These are phyloP conservation scores for Gracilariopsis chorda DNA, from an alignment of 23 red algal species.

Conservation along the genomic window DNA sequence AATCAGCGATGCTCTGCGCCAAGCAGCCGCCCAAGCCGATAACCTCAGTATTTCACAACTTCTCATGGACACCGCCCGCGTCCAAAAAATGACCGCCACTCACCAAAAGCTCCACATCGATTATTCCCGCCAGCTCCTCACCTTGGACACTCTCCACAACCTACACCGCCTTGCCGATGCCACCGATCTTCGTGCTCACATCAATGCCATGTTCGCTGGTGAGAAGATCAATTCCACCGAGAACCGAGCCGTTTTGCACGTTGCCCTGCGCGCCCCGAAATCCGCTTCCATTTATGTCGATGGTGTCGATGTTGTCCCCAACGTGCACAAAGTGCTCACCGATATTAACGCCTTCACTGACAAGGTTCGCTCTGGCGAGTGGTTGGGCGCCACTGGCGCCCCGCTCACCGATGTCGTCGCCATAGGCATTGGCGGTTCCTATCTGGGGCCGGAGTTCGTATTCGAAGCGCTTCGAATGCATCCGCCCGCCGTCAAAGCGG, in stretches of 20 bases:
- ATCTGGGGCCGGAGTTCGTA: conserved; percentile 97
- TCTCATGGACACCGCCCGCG: conserved; percentile 48
- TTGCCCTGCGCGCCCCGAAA: conserved; percentile 88
- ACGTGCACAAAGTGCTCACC: conserved; percentile 79
- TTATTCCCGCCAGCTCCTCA: conserved; percentile 87
- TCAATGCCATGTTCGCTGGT: conserved; percentile 82
- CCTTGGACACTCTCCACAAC: conserved; percentile 25
- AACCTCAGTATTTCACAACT: conserved; percentile 38
- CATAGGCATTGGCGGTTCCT: conserved; percentile 95
- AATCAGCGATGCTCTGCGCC: conserved; percentile 3
- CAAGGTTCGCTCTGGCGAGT: conserved; percentile 73
- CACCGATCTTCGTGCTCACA: conserved; percentile 28
- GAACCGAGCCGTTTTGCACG: conserved; percentile 88
- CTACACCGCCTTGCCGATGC: conserved; percentile 62
- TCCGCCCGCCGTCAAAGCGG: conserved; percentile 46
- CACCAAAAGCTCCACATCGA: conserved; percentile 73
- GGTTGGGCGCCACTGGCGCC: conserved; percentile 83
- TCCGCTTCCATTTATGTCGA: conserved; percentile 37
- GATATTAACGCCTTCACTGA: conserved; percentile 61
- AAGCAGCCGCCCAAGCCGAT: conserved; percentile 13
- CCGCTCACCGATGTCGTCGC: conserved; percentile 86
- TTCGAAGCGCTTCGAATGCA: conserved; percentile 87
- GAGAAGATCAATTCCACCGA: conserved; percentile 93
- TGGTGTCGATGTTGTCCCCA: conserved; percentile 52
- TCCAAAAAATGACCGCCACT: conserved; percentile 19